Conservation (phyloP, 2,329 filamentous ascomycete species). For the Fusarium lateritium region DNA sequence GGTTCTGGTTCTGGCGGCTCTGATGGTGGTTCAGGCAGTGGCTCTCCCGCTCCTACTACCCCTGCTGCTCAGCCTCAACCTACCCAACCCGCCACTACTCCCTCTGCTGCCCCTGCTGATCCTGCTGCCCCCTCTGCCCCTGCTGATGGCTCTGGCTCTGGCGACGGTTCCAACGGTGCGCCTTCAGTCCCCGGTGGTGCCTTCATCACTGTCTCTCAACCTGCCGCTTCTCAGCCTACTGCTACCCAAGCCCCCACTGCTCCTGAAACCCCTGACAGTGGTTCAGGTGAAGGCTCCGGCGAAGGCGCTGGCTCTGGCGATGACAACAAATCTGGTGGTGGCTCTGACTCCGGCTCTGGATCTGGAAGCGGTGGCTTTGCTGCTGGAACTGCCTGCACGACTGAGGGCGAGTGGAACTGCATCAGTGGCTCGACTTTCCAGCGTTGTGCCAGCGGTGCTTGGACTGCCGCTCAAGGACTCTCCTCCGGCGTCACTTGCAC, state of each 20-base stretch:
- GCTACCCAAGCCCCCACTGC: constrained; percentile 36
- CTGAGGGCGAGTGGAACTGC: constrained; percentile 69
- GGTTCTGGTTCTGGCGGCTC: too few relatives aligned
- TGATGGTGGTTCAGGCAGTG: constrained; percentile 37
- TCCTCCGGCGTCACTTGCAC: constrained; percentile 63
- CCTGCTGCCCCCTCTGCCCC: background rate
- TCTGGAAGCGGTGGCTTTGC: constrained; percentile 51
- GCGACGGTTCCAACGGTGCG: background rate
- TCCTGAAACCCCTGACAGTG: background rate
- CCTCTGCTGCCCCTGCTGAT: background rate
- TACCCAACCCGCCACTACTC: constrained; percentile 7
- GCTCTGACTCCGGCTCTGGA: constrained; percentile 29
- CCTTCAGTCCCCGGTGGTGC: constrained; percentile 55
- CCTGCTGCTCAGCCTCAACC: constrained; percentile 3
- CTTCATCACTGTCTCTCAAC: constrained; percentile 56
- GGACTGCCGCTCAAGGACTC: constrained; percentile 61
- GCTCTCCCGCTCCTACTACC: constrained; percentile 53
- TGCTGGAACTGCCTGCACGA: constrained; percentile 61
- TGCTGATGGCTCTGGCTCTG: background rate
- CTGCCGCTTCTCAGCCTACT: background rate
- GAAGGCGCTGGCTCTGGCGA: background rate
- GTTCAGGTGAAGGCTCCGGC: background rate
- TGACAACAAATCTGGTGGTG: background rate
- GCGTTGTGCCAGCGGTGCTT: constrained; percentile 67
- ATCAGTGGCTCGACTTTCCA: constrained; percentile 66